These are phyloP conservation scores for Neurospora crassa DNA, from an alignment of 2,329 filamentous ascomycete species.

Conservation along the genomic window DNA sequence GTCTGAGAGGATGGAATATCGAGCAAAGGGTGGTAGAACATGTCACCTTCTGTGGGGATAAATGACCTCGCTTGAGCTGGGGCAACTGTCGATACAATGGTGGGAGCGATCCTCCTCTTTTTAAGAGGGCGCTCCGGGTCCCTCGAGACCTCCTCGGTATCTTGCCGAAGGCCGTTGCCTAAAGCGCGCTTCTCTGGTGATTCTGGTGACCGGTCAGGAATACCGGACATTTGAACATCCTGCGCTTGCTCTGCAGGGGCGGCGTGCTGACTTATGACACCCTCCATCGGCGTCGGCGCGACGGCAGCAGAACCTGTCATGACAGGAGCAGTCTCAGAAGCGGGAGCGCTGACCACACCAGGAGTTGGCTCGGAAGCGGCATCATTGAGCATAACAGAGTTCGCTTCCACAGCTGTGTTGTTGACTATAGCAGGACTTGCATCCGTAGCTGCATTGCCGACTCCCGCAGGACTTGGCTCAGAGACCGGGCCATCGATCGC, in stretches of 20 bases:
- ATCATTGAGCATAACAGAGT: neutral
- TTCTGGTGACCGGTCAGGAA: neutral
- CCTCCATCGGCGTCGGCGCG: neutral
- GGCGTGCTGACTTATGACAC: neutral
- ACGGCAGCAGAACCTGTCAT: neutral
- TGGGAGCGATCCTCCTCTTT: constrained; percentile 22
- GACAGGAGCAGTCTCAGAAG: neutral
- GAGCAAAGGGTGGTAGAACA: neutral
- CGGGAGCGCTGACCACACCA: neutral
- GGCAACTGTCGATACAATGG: constrained; percentile 8
- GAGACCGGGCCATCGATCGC: neutral
- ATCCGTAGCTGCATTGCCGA: neutral
- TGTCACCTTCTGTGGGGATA: constrained; percentile 11
- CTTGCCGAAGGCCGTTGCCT: neutral
- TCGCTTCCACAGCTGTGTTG: neutral
- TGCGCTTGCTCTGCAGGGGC: neutral
- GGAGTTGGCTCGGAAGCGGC: neutral
- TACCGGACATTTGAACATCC: neutral
- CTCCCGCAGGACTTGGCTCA: neutral
- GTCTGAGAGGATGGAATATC: neutral
- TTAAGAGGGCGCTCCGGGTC: constrained; percentile 16
- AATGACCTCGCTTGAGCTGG: constrained; percentile 1
- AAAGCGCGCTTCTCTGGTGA: neutral
- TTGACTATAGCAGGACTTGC: neutral
- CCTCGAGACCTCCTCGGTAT: neutral